These are phyloP conservation scores for Discostella pseudostelligera DNA, from an alignment of 108 stramenopile genomes.

Conservation along the genomic window DNA sequence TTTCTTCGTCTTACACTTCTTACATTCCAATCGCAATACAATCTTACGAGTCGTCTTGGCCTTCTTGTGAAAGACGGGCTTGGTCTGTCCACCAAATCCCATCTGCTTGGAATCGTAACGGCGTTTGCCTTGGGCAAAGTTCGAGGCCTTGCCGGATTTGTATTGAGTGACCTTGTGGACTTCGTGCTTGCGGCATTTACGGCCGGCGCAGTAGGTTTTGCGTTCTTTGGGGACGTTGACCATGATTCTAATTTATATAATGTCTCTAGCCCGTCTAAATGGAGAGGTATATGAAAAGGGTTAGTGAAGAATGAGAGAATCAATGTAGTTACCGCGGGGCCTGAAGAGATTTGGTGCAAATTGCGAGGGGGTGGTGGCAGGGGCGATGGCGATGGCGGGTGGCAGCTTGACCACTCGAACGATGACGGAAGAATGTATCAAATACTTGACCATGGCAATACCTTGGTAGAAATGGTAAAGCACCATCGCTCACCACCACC, in stretches of 20 bases:
- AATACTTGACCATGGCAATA: no score
- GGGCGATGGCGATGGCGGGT: no score
- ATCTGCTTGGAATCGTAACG: constrained; percentile 99
- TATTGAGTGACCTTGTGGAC: constrained; percentile 99
- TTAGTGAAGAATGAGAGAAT: no score
- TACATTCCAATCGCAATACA: constrained; percentile 98
- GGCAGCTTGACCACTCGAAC: no score
- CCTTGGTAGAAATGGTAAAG: no score
- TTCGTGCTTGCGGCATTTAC: constrained; percentile 97
- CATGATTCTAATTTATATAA: constrained; percentile 49
- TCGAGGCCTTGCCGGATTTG: constrained; percentile 99
- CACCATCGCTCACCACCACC: no score
- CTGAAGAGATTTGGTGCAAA: no score
- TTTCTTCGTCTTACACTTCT: constrained; percentile 99
- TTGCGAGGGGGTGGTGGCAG: no score
- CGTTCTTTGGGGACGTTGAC: constrained; percentile 99
- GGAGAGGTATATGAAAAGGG: no score
- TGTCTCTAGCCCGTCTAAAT: no score
- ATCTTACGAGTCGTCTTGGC: constrained; percentile 99
- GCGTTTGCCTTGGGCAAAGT: constrained; percentile 99
- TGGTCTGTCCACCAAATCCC: constrained; percentile 99
- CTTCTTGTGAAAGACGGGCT: constrained; percentile 99
- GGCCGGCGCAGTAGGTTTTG: constrained; percentile 96
- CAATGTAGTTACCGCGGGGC: no score
- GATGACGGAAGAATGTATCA: no score